Conservation (phyloP, 1,139 yeast genomes). For the Torulaspora pretoriensis region DNA sequence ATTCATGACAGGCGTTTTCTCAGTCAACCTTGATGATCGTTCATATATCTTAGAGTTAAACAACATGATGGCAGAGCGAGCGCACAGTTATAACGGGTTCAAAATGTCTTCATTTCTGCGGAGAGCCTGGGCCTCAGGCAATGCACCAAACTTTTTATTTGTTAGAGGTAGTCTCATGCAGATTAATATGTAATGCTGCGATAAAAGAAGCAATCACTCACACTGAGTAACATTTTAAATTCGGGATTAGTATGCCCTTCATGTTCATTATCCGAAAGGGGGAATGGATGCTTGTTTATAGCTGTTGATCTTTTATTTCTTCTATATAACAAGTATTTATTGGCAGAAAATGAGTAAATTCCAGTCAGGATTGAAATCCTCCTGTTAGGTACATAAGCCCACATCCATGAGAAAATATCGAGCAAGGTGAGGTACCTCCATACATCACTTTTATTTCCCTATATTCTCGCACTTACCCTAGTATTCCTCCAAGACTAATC, state of each 20-base stretch:
- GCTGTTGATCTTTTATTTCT: not conserved
- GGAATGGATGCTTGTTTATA: not conserved
- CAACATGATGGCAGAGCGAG: slow-evolving; percentile 16
- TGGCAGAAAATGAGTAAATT: not conserved
- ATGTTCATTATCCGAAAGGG: not conserved
- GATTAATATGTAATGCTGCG: slow-evolving; percentile 10
- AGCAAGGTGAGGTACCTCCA: not conserved
- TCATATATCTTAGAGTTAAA: slow-evolving; percentile 11
- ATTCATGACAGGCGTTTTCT: slow-evolving; percentile 15
- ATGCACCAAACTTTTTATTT: slow-evolving; percentile 14
- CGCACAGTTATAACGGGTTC: slow-evolving; percentile 19
- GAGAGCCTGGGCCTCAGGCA: slow-evolving; percentile 16
- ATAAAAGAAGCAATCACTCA: not conserved
- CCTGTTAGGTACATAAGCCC: not conserved
- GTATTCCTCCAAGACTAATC: not conserved
- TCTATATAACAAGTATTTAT: not conserved
- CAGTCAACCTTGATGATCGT: slow-evolving; percentile 12
- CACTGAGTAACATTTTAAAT: no score
- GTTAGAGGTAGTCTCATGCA: slow-evolving; percentile 13
- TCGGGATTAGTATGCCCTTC: not conserved
- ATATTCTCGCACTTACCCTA: not conserved
- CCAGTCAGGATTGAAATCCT: not conserved
- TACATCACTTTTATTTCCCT: not conserved
- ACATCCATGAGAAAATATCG: not conserved
- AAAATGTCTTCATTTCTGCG: slow-evolving; percentile 17